A percentile compares a stretch with the other conserved stretches of the same genome.
Evolutionary conservation across 768 basidiomycete genomes (phyloP).

Genomic region (Phaffia tasmanica): DNA sequence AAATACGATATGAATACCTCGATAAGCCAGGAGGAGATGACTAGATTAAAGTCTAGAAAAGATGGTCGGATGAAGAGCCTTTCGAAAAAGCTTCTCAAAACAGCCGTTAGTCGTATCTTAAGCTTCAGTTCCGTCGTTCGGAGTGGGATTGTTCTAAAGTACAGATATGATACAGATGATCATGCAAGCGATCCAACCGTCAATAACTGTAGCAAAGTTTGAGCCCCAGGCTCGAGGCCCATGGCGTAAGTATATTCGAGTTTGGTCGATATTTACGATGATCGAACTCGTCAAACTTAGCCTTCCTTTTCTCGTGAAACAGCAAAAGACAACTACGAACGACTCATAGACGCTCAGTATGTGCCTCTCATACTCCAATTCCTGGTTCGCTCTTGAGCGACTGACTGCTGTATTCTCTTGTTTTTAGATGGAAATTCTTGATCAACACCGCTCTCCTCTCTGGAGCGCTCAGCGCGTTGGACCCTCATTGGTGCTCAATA

Average conservation of each 20-base stretch:
- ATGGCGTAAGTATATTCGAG: conserved; percentile 24
- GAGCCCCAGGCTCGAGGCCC: conserved; percentile 31
- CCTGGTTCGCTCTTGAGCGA: conserved; percentile 33
- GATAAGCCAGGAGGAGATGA: conserved; percentile 27
- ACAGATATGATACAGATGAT: conserved; percentile 27
- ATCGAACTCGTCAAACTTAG: conserved; percentile 30
- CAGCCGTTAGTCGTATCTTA: conserved; percentile 29
- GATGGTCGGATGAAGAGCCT: conserved; percentile 28
- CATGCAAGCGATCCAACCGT: no score
- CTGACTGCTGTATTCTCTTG: background rate
- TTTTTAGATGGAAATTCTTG: conserved; percentile 6
- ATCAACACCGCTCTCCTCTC: conserved; percentile 39
- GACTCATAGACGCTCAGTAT: conserved; percentile 40
- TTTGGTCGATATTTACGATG: conserved; percentile 1
- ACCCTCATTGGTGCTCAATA: conserved; percentile 40
- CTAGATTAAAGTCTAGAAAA: conserved; percentile 25
- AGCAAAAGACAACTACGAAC: conserved; percentile 46
- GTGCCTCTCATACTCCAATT: conserved; percentile 42
- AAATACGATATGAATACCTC: conserved; percentile 34
- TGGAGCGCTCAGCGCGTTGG: conserved; percentile 42
- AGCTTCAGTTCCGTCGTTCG: background rate
- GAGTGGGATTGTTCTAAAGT: background rate
- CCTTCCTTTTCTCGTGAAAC: conserved; percentile 39
- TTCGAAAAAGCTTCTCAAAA: conserved; percentile 31
- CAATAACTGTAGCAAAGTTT: no score